phyloP scores from a whole-genome alignment of 331 rosid genomes.

The Rhamnella rubrinervis region DNA sequence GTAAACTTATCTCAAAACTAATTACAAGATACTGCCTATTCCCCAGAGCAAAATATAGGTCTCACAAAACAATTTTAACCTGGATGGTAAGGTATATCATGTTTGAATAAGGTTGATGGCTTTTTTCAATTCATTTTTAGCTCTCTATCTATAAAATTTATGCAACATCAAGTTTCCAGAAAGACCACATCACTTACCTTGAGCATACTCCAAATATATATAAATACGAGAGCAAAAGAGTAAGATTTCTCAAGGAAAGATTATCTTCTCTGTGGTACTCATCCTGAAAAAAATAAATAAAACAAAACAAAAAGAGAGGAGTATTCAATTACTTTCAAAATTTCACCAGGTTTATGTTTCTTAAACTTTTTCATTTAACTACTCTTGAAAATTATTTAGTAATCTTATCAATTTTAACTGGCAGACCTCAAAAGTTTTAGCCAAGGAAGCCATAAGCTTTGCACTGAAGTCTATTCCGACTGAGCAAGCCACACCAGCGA shows the following conservation, averaged over 20 bases:
- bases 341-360: background rate
- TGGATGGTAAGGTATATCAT: background rate
- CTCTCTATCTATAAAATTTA: background rate
- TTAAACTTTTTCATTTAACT: conserved; percentile 7
- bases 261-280: conserved; percentile 74
- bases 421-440: conserved; percentile 74
- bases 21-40: background rate
- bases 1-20: too few species aligned
- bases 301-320: conserved; percentile 13
- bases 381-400: background rate
- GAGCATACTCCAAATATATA: conserved; percentile 83
- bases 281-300: conserved; percentile 61
- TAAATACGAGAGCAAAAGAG: conserved; percentile 74
- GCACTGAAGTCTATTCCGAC: conserved; percentile 80
- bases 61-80: background rate
- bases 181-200: conserved; percentile 46
- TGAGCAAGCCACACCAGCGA: conserved; percentile 77
- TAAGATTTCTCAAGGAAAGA: conserved; percentile 78
- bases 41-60: background rate
- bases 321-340: background rate
- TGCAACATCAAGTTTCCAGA: conserved; percentile 4
- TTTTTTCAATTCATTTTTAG: background rate
- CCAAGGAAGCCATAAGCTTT: conserved; percentile 74
- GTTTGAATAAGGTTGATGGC: background rate
- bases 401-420: conserved; percentile 7